A percentile compares a stretch with the other conserved stretches of the same genome.
Conservation (phyloP, 1,139 yeast genomes). For the Chernovozyma sophiae-reginae region DNA sequence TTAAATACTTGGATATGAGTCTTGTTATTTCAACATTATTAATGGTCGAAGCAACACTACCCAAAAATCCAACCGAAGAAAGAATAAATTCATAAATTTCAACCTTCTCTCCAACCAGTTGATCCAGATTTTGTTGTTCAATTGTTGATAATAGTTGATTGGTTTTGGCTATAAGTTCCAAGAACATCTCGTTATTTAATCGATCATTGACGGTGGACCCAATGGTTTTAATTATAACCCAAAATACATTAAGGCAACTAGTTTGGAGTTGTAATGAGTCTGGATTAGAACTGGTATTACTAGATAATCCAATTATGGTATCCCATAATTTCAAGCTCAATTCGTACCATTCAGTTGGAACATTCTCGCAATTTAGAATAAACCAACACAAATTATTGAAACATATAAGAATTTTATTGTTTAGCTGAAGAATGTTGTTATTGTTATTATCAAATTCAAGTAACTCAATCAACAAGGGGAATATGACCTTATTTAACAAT, state of each 20-base stretch:
- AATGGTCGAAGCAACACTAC: constrained; percentile 48
- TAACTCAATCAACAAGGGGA: constrained; percentile 41
- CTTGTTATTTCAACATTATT: constrained; percentile 44
- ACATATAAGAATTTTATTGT: constrained; percentile 56
- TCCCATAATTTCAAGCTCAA: constrained; percentile 36
- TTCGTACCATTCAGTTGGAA: constrained; percentile 38
- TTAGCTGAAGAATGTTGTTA: constrained; percentile 28
- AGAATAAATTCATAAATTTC: constrained; percentile 21
- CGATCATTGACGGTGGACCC: constrained; percentile 29
- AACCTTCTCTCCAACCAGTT: background rate
- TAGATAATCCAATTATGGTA: constrained; percentile 17
- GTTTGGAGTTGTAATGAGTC: constrained; percentile 31
- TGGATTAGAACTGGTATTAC: constrained; percentile 7
- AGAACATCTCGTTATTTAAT: constrained; percentile 22
- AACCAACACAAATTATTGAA: constrained; percentile 70
- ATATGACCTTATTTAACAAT: constrained; percentile 25
- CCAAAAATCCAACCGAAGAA: constrained; percentile 49
- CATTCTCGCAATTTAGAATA: constrained; percentile 26
- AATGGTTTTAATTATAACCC: constrained; percentile 54
- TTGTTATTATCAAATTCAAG: constrained; percentile 26
- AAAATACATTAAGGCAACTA: constrained; percentile 52
- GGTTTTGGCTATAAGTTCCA: constrained; percentile 21
- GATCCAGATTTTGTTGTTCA: background rate
- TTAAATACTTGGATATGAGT: constrained; percentile 43
- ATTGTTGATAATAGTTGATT: constrained; percentile 9